phyloP scores from a whole-genome alignment of 129 eudicot genomes.

The Chrysanthemum seticuspe region DNA sequence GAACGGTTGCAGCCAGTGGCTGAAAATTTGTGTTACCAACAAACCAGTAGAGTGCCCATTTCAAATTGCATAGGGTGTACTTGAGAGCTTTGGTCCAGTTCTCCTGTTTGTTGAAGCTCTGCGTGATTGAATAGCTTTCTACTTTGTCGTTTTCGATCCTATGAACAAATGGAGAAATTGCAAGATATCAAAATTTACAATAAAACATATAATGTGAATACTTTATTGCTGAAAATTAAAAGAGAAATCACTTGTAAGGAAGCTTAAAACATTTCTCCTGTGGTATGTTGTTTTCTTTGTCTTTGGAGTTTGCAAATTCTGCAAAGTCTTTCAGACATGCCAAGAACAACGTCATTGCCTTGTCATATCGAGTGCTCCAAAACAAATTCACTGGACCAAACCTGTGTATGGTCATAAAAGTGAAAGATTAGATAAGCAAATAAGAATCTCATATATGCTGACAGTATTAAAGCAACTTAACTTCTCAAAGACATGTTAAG shows the following conservation, averaged over 20 bases:
- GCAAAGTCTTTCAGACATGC: constrained; percentile 91
- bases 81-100: constrained; percentile 98
- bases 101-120: constrained; percentile 94
- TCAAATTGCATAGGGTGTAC: constrained; percentile 89
- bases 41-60: constrained; percentile 99
- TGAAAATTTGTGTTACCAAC: constrained; percentile 85
- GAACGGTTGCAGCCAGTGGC: constrained; percentile 57
- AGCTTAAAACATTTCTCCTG: constrained; percentile 86
- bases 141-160: constrained; percentile 93
- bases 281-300: constrained; percentile 84
- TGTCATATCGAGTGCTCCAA: constrained; percentile 98
- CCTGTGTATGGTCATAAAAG: constrained; percentile 30
- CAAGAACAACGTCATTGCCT: constrained; percentile 92
- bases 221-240: background rate
- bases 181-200: background rate
- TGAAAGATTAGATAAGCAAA: background rate
- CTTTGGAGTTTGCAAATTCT: constrained; percentile 80
- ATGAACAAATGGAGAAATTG: constrained; percentile 8
- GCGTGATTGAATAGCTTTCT: constrained; percentile 78
- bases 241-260: constrained; percentile 74
- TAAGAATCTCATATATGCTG: background rate
- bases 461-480: background rate
- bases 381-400: constrained; percentile 96
- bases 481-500: background rate
- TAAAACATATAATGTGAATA: background rate